These are phyloP conservation scores for Bathelium albidoporum DNA, from an alignment of 495 filamentous ascomycete species.

Conservation along the genomic window DNA sequence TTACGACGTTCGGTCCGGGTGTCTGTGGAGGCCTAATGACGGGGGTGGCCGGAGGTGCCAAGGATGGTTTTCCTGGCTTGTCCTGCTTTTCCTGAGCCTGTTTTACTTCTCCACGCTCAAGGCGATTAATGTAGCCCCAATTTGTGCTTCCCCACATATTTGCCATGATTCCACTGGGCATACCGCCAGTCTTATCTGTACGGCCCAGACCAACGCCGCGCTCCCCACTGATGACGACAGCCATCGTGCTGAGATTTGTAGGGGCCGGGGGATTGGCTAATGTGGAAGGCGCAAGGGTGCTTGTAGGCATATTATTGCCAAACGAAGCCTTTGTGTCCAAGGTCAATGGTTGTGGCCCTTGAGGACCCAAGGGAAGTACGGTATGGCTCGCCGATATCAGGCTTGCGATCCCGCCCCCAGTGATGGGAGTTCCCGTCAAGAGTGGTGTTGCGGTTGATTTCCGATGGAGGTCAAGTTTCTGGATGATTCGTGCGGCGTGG, in stretches of 20 bases:
- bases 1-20: not conserved
- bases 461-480: slow-evolving; percentile 83
- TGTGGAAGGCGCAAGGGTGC: slow-evolving; percentile 70
- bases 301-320: slow-evolving; percentile 38
- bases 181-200: slow-evolving; percentile 52
- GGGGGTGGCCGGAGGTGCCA: not conserved
- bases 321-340: slow-evolving; percentile 33
- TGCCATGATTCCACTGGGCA: slow-evolving; percentile 77
- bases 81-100: not conserved
- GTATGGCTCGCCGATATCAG: slow-evolving; percentile 79
- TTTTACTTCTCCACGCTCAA: slow-evolving; percentile 41
- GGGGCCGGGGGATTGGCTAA: slow-evolving; percentile 75
- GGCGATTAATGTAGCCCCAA: slow-evolving; percentile 65
- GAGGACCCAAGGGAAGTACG: slow-evolving; percentile 47
- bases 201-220: slow-evolving; percentile 50
- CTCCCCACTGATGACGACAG: slow-evolving; percentile 72
- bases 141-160: slow-evolving; percentile 86
- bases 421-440: slow-evolving; percentile 18
- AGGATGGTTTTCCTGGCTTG: slow-evolving; percentile 25
- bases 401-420: slow-evolving; percentile 68
- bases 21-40: not conserved
- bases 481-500: slow-evolving; percentile 77
- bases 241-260: slow-evolving; percentile 79
- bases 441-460: slow-evolving; percentile 50
- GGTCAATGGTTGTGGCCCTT: slow-evolving; percentile 22